A percentile compares a stretch with the other conserved stretches of the same genome.
Conservation (phyloP, 2,329 filamentous ascomycete species). For the Aspergillus costaricaensis region DNA sequence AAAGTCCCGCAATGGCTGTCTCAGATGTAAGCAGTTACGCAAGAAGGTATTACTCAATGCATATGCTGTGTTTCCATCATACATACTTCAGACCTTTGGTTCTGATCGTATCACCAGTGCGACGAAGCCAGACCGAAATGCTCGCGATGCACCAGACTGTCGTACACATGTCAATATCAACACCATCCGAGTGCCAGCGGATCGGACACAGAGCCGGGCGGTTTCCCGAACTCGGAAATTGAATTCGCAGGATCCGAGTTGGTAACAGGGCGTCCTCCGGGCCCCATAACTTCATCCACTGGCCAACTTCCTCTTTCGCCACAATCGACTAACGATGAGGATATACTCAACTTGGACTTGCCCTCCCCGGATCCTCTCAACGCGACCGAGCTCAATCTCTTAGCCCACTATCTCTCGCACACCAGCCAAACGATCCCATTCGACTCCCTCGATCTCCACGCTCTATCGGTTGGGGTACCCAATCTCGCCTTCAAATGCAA, state of each 20-base stretch:
- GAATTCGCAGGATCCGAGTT: neutral
- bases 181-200: neutral
- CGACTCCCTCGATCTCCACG: slow-evolving; percentile 43
- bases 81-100: neutral
- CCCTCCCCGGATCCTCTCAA: slow-evolving; percentile 14
- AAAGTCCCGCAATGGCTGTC: slow-evolving; percentile 40
- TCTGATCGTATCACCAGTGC: slow-evolving; percentile 31
- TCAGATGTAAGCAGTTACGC: slow-evolving; percentile 38
- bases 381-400: slow-evolving; percentile 38
- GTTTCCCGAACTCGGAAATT: neutral
- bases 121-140: slow-evolving; percentile 39
- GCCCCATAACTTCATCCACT: slow-evolving; percentile 9
- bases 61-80: neutral
- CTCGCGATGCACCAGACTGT: slow-evolving; percentile 36
- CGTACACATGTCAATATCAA: slow-evolving; percentile 34
- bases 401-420: slow-evolving; percentile 48
- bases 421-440: slow-evolving; percentile 42
- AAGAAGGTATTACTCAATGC: slow-evolving; percentile 35
- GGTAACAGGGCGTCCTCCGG: neutral
- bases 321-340: slow-evolving; percentile 1
- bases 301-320: slow-evolving; percentile 5
- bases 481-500: slow-evolving; percentile 45
- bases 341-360: neutral
- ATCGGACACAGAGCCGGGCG: slow-evolving; percentile 7
- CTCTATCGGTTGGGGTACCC: slow-evolving; percentile 46